Evolutionary conservation across 176 grass and related monocot species (phyloP), one percentile per base, ranked within the genome.

Genomic region (Rhynchospora pubera): DNA sequence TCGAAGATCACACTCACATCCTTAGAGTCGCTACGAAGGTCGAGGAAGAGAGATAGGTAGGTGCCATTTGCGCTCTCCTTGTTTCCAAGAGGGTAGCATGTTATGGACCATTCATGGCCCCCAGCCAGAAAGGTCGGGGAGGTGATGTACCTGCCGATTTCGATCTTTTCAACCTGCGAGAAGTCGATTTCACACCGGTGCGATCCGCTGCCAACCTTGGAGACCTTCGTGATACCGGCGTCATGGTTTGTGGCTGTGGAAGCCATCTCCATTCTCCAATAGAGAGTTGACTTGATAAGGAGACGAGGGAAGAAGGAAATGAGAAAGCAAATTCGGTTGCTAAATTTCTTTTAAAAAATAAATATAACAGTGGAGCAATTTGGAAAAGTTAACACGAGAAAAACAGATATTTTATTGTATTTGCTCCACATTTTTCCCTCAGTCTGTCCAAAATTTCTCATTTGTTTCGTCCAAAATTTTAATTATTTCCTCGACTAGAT

Each of bases 61-160:
- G 7, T 21, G 0, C 56, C 57, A 9, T 81, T 57, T 63, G 12
- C 7, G 4, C 4, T 23, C 57, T 81, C 79, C 23, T 81, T 81
- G 60, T 65, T 81, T 6, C 79, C 79, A 26, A 42, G 79, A 26
- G 79, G 79, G 30, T 81, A 81, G 19, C 79, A 81, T 81, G 79
- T 81, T 47, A 81, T 65, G 30, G 79, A 81, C 79, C 79, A 81
- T 7, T 81, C 59, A 63, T 81, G 79, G 18, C 13, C 55, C 3
- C 79, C 60, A 0, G 23, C 62, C 3, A 18, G 22, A 6, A 81
- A 81, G 79, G 11, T 48, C 39, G 43, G 58, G 46, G 79, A 81
- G 10, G 59, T 81, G n/a, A 64, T 43, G 21, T 63, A 81, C 45
- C 46, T n/a, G 19, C 79, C 59, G 2, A 15, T 47, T 12, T 45